Percentiles rank a stretch among this genome's conserved stretches.
phyloP scores from a whole-genome alignment of 768 basidiomycete genomes.

The Amanita pallidorosea region DNA sequence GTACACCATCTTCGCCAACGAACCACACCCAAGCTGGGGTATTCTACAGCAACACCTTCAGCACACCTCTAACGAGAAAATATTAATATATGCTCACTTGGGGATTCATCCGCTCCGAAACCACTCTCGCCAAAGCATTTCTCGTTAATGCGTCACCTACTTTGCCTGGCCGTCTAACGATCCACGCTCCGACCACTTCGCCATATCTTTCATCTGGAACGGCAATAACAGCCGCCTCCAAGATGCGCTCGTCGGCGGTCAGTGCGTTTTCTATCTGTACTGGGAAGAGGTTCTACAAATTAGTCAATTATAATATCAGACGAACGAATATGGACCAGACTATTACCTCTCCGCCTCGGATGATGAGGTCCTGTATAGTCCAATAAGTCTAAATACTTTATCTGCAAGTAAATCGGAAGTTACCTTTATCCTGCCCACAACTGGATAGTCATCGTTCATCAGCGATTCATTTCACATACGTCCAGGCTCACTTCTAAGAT shows the following conservation, averaged over 20 bases:
- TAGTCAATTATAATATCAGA: background rate
- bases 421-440: constrained; percentile 73
- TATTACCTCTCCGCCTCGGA: constrained; percentile 75
- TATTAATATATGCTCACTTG: constrained; percentile 41
- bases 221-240: constrained; percentile 64
- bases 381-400: background rate
- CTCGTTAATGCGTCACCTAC: constrained; percentile 25
- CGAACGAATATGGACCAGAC: background rate
- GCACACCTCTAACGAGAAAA: constrained; percentile 3
- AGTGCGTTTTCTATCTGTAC: constrained; percentile 77
- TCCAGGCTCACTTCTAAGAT: constrained; percentile 48
- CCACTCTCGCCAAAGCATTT: constrained; percentile 43
- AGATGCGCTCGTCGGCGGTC: constrained; percentile 40
- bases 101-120: constrained; percentile 59
- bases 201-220: constrained; percentile 62
- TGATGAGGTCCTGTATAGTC: constrained; percentile 63
- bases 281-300: constrained; percentile 62
- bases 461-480: background rate
- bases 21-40: constrained; percentile 82
- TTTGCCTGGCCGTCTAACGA: constrained; percentile 38
- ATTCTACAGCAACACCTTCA: constrained; percentile 37
- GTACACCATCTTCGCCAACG: constrained; percentile 50
- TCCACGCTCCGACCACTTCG: constrained; percentile 77
- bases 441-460: constrained; percentile 21
- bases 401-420: background rate